Evolutionary conservation across 371 early-diverging fungal genomes (phyloP), one percentile per base, ranked within the genome.

Genomic region (Actinomortierella wolfii): DNA sequence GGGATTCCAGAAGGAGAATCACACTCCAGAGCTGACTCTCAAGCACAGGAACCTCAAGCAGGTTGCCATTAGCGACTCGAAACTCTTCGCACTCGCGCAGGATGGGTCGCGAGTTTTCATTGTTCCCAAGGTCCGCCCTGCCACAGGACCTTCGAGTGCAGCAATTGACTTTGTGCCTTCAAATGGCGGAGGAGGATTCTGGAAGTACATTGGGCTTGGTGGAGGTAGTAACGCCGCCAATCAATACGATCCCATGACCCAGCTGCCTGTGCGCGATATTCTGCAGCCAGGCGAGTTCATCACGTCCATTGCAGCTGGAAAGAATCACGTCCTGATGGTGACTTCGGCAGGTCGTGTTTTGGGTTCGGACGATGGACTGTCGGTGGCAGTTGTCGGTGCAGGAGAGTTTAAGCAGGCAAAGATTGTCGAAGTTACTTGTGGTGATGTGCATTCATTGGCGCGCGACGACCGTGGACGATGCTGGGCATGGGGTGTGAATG

Each of bases 291-390:
- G 56, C 18, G 73, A 71, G 26, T 4, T 11, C 40, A 57, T 73
- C 34, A 39, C 26, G 9, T 73, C 73, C 1, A 84, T 99, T 61
- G 83, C 87, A n/a, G 90, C 93, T 28, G 99, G 99, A 56, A 84
- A 86, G 51, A 95, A 96, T 70, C 99, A 98, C 69, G 82, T 95
- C 48, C 75, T 95, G 21, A 94, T 95, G 25, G 65, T 97, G 29
- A 86, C 93, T 8, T 79, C 57, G 42, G 83, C 86, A 24, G 93
- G 95, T 43, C 80, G 82, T 56, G 87, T 99, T 13, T 95, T 73
- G 34, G 52, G 59, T 6, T 73, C 73, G 0, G 67, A 73, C 2
- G 73, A 73, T 45, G 73, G 73, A 18, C 60, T 73, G 14, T 73
- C 73, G 2, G 54, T 62, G 45, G 69, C 65, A 0, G 23, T 63